A percentile compares a stretch with the other conserved stretches of the same genome.
Evolutionary conservation across 352 stramenopile genomes (phyloP).

Genomic region (Globisporangium paddicum): DNA sequence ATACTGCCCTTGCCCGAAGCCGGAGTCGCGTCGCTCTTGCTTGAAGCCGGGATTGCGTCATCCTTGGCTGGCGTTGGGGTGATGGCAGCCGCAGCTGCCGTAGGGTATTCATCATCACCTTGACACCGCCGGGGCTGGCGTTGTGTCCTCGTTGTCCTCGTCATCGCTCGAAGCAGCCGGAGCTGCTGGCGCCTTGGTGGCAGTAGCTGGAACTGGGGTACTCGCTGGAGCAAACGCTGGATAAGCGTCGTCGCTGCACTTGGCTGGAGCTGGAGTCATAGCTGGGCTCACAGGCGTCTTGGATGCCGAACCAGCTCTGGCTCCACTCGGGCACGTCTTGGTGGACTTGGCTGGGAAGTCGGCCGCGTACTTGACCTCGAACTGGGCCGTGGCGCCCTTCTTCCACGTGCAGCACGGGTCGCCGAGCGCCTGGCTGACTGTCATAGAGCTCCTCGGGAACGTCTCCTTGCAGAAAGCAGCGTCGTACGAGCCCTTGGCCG

Average conservation of each 20-base stretch:
- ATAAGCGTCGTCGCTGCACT: background rate
- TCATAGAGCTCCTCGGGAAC: slow-evolving; percentile 33
- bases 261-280: background rate
- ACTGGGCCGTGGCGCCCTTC: slow-evolving; percentile 25
- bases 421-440: slow-evolving; percentile 23
- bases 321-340: background rate
- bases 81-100: background rate
- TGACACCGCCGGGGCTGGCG: background rate
- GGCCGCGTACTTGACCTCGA: slow-evolving; percentile 13
- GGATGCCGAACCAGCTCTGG: background rate
- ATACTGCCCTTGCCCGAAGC: no score
- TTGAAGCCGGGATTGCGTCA: background rate
- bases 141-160: background rate
- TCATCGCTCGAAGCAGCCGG: background rate
- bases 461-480: slow-evolving; percentile 25
- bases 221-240: no score
- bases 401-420: slow-evolving; percentile 37
- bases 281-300: background rate
- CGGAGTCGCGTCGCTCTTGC: no score
- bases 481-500: slow-evolving; percentile 24
- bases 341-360: slow-evolving; percentile 2
- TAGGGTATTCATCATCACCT: background rate
- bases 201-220: background rate
- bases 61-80: background rate
- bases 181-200: background rate